Evolutionary conservation across 148 eudicot genomes (phyloP).

Genomic region (Vaccinium myrtillus): DNA sequence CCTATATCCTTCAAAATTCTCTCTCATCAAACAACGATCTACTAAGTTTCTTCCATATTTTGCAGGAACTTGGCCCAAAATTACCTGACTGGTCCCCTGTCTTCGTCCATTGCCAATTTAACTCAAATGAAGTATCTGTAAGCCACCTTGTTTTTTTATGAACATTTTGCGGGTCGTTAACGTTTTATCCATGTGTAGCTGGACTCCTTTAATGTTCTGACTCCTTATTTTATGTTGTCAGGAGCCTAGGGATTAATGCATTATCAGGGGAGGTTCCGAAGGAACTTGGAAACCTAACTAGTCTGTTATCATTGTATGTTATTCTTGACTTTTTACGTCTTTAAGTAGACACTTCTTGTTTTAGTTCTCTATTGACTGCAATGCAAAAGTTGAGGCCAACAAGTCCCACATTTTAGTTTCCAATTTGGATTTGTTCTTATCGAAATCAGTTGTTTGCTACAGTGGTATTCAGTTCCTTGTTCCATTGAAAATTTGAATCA

Average conservation of each 20-base stretch:
- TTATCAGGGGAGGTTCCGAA: neutral
- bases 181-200: neutral
- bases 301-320: neutral
- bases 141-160: conserved; percentile 11
- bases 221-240: conserved; percentile 25
- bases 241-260: neutral
- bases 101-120: conserved; percentile 69
- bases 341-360: neutral
- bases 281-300: neutral
- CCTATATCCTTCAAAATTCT: neutral
- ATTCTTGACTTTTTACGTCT: neutral
- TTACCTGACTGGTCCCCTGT: conserved; percentile 65
- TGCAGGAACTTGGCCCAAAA: conserved; percentile 62
- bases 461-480: neutral
- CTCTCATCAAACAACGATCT: neutral
- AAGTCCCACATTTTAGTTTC: neutral
- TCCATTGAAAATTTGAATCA: neutral
- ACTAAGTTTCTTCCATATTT: neutral
- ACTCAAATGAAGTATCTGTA: conserved; percentile 72
- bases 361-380: neutral
- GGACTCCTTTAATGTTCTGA: conserved; percentile 1
- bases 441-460: neutral
- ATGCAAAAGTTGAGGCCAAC: neutral
- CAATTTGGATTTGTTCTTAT: neutral
- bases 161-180: conserved; percentile 22